These are phyloP conservation scores for Dalechampia spathulata DNA, from an alignment of 441 rosid species.

Conservation along the genomic window DNA sequence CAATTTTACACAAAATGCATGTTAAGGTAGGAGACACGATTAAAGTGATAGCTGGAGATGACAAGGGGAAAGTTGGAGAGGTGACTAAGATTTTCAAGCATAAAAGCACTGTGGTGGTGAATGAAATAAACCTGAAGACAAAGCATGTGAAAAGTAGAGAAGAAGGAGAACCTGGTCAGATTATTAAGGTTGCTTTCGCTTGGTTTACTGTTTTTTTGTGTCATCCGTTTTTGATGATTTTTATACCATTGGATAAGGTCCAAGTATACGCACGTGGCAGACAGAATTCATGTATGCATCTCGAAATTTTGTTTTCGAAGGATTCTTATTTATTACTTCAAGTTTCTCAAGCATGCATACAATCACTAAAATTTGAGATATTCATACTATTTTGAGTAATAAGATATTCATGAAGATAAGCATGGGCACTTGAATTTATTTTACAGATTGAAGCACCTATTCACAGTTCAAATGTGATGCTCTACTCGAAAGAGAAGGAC, in stretches of 20 bases:
- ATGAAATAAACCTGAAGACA: constrained; percentile 77
- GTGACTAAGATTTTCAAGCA: constrained; percentile 59
- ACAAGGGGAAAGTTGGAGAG: constrained; percentile 86
- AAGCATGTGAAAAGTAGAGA: constrained; percentile 87
- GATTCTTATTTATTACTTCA: not conserved
- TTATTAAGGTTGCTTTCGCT: constrained; percentile 54
- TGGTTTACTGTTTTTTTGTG: not conserved
- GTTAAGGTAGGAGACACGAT: constrained; percentile 86
- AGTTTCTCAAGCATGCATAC: not conserved
- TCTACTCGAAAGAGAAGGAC: constrained; percentile 75
- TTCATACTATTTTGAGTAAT: not conserved
- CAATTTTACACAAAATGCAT: constrained; percentile 79
- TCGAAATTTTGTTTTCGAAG: not conserved
- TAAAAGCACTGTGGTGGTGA: constrained; percentile 67
- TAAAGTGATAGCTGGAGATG: constrained; percentile 73
- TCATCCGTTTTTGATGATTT: not conserved
- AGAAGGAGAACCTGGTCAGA: constrained; percentile 85
- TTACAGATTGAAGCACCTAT: constrained; percentile 88
- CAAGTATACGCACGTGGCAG: not conserved
- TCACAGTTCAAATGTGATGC: constrained; percentile 96
- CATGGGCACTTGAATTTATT: constrained; percentile 8
- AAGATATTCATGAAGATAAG: too few species aligned
- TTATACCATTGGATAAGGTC: not conserved
- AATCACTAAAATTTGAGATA: not conserved
- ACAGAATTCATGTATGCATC: not conserved